phyloP scores from a whole-genome alignment of 2,329 filamentous ascomycete species.

The Sarocladium kiliense region DNA sequence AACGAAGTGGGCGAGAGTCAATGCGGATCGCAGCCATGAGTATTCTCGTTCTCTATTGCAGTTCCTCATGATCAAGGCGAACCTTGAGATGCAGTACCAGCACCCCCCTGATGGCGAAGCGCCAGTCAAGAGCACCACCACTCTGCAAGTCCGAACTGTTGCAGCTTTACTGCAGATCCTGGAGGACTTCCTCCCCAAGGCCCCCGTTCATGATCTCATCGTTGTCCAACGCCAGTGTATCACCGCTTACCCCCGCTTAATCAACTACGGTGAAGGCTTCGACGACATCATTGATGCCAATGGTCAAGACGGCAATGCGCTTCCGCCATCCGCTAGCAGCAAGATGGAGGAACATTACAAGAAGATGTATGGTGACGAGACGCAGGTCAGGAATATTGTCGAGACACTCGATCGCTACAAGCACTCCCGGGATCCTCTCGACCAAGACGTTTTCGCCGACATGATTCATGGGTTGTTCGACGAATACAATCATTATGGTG shows the following conservation, averaged over 20 bases:
- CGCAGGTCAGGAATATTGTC: slow-evolving; percentile 81
- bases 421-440: slow-evolving; percentile 72
- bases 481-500: slow-evolving; percentile 91
- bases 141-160: slow-evolving; percentile 80
- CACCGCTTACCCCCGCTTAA: slow-evolving; percentile 85
- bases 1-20: slow-evolving; percentile 71
- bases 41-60: slow-evolving; percentile 69
- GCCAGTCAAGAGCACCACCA: slow-evolving; percentile 57
- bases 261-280: slow-evolving; percentile 92
- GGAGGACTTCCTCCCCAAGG: slow-evolving; percentile 60
- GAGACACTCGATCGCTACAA: slow-evolving; percentile 83
- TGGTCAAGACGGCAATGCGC: slow-evolving; percentile 71
- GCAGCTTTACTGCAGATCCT: slow-evolving; percentile 74
- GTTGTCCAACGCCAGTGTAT: slow-evolving; percentile 82
- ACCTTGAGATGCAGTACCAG: slow-evolving; percentile 71
- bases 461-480: slow-evolving; percentile 99
- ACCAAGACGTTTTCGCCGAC: slow-evolving; percentile 94
- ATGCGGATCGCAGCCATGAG: slow-evolving; percentile 59
- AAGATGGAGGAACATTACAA: slow-evolving; percentile 99
- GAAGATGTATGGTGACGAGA: slow-evolving; percentile 91
- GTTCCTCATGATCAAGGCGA: slow-evolving; percentile 80
- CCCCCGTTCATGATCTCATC: slow-evolving; percentile 63
- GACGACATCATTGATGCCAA: slow-evolving; percentile 89
- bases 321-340: slow-evolving; percentile 73
- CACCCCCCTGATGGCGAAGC: slow-evolving; percentile 60